phyloP scores from a whole-genome alignment of 148 eudicot genomes.

The Chenopodium suecicum region DNA sequence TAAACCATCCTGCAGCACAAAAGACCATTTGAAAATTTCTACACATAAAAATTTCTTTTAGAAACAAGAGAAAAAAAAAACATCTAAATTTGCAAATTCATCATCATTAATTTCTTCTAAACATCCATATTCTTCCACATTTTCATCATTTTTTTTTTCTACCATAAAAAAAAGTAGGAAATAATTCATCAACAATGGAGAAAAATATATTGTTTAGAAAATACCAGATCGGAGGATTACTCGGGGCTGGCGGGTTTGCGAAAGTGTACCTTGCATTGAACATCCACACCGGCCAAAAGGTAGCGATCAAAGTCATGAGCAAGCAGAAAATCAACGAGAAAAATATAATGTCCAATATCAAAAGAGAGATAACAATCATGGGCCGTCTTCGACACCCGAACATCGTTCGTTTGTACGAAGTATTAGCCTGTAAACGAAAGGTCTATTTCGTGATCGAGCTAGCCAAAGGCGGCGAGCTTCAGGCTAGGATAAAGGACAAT shows the following conservation, averaged over 20 bases:
- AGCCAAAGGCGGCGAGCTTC: slow-evolving; percentile 16
- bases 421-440: slow-evolving; percentile 8
- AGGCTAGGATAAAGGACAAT: slow-evolving; percentile 5
- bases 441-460: slow-evolving; percentile 3
- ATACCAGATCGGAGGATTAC: slow-evolving; percentile 11
- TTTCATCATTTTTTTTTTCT: too few relatives aligned
- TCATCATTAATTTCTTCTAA: too few relatives aligned
- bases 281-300: background rate
- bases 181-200: background rate
- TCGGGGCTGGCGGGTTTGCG: slow-evolving; percentile 10
- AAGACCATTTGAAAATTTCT: too few relatives aligned
- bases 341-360: background rate
- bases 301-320: slow-evolving; percentile 3
- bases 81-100: too few relatives aligned
- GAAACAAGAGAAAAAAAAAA: too few relatives aligned
- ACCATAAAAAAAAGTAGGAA: too few relatives aligned
- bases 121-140: too few relatives aligned
- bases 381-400: slow-evolving; percentile 11
- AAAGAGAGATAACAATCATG: slow-evolving; percentile 7
- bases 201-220: slow-evolving; percentile 15
- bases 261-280: slow-evolving; percentile 17
- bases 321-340: background rate
- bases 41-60: too few relatives aligned
- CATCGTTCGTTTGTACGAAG: slow-evolving; percentile 7
- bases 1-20: too few relatives aligned